Evolutionary conservation across 352 stramenopile species (phyloP), one percentile per base, ranked within the genome.

Genomic region (Globisporangium acanthophoron): DNA sequence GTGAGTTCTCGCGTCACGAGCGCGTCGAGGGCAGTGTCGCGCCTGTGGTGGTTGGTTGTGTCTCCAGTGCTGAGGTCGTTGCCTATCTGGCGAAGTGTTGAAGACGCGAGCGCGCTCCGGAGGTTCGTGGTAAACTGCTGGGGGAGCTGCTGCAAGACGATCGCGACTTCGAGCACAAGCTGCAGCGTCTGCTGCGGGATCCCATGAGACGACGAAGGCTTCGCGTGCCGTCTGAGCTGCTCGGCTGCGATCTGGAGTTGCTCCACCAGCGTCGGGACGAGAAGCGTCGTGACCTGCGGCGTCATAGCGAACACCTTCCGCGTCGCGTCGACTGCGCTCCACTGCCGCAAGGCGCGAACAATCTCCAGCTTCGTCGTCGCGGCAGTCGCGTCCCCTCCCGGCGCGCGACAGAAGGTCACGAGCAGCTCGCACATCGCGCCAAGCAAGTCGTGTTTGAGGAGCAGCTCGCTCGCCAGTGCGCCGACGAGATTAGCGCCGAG

Each of bases 1-100:
- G 24, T 20, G 35, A 33, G 21, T 27, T 54, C 56, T 20, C 40
- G 39, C 21, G 29, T 41, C 13, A 62, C 56, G 20, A 62, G 56
- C 29, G 27, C 29, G 48, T 56, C 56, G n/a, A 62, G 21, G n/a
- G 51, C 56, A 0, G 12, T 56, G 48, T 62, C 56, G 37, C 37
- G 5, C 12, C 44, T 50, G 37, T 8, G 21, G 3, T 2, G 9
- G 12, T 45, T 13, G n/a, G 16, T 13, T 4, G 16, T 3, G 13
- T 33, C 20, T 48, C 27, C 7, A 35, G 35, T 24, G 37, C 8
- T 18, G 5, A 47, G 11, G 6, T 49, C 12, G 15, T 37, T 52
- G 12, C 16, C 24, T 12, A 52, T 18, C 31, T 52, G 45, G 9
- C 2, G 52, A 24, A 57, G 20, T 16, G 24, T 27, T 1, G 52